Conservation (phyloP, 441 rosid species). For the Erodium moschatum region DNA sequence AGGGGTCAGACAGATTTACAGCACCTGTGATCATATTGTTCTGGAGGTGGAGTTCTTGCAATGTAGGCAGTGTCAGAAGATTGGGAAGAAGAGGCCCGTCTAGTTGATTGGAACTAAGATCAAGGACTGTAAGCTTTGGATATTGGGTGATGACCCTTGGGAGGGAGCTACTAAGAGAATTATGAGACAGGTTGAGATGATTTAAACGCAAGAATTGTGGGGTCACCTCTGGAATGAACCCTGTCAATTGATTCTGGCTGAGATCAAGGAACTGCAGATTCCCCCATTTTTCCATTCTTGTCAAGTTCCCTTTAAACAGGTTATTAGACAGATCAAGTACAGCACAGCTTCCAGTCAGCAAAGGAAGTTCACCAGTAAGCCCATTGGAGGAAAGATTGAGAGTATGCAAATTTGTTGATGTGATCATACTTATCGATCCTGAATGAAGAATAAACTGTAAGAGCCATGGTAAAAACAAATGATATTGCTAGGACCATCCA, state of each 20-base stretch:
- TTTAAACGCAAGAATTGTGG: conserved; percentile 79
- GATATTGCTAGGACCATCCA: conserved; percentile 4
- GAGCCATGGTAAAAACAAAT: conserved; percentile 3
- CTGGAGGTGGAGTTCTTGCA: conserved; percentile 66
- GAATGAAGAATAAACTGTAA: conserved; percentile 29
- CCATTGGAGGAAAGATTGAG: conserved; percentile 78
- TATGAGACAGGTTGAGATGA: conserved; percentile 76
- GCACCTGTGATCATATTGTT: conserved; percentile 57
- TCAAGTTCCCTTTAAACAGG: conserved; percentile 67
- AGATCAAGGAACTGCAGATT: conserved; percentile 78
- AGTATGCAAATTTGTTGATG: conserved; percentile 60
- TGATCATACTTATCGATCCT: conserved; percentile 66
- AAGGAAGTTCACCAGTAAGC: conserved; percentile 76
- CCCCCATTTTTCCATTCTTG: conserved; percentile 71
- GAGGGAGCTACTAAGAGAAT: conserved; percentile 56
- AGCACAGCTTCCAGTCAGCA: conserved; percentile 67
- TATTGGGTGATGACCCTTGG: conserved; percentile 54
- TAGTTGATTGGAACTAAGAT: conserved; percentile 68
- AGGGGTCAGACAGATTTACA: conserved; percentile 40
- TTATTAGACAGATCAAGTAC: conserved; percentile 85
- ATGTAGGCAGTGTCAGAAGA: conserved; percentile 51
- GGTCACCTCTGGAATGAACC: conserved; percentile 64
- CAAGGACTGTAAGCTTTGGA: conserved; percentile 77
- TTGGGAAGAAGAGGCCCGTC: conserved; percentile 57
- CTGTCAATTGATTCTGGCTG: conserved; percentile 65